These are phyloP conservation scores for Solanum pennellii DNA, from an alignment of 257 asterid species.

Conservation along the genomic window DNA sequence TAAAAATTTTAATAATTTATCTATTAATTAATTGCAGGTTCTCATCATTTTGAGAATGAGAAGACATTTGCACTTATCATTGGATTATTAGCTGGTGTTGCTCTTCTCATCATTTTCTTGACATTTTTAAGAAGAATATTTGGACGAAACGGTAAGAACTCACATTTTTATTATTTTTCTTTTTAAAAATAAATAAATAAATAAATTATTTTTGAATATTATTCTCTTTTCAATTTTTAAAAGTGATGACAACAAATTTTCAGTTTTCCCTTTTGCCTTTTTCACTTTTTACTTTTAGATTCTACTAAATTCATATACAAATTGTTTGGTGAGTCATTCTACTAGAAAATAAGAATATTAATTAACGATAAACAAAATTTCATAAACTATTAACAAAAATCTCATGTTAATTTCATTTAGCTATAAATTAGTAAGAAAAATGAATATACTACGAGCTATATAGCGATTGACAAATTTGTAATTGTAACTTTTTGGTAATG, in stretches of 20 bases:
- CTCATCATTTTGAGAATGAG: slow-evolving; percentile 60
- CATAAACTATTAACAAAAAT: too few relatives aligned
- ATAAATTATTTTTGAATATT: neutral
- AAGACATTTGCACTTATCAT: slow-evolving; percentile 79
- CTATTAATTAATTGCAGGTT: slow-evolving; percentile 9
- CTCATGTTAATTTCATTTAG: neutral
- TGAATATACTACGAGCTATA: too few relatives aligned
- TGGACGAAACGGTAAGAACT: slow-evolving; percentile 37
- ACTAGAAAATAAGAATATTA: neutral
- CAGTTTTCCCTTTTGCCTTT: neutral
- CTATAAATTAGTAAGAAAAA: too few relatives aligned
- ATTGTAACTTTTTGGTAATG: neutral
- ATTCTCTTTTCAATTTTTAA: neutral
- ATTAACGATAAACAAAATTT: too few relatives aligned
- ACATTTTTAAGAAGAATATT: slow-evolving; percentile 53
- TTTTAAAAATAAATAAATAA: neutral
- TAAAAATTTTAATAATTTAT: neutral
- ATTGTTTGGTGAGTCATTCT: neutral
- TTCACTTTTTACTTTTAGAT: neutral
- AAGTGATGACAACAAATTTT: neutral
- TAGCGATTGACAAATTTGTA: too few relatives aligned
- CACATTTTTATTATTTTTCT: neutral
- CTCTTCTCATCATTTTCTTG: slow-evolving; percentile 63
- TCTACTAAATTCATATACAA: neutral
- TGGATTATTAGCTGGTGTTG: slow-evolving; percentile 76